Percentiles rank a stretch among this genome's conserved stretches.
These are phyloP conservation scores for Phlegmacium glaucopus DNA, from an alignment of 768 basidiomycete genomes.

Conservation along the genomic window DNA sequence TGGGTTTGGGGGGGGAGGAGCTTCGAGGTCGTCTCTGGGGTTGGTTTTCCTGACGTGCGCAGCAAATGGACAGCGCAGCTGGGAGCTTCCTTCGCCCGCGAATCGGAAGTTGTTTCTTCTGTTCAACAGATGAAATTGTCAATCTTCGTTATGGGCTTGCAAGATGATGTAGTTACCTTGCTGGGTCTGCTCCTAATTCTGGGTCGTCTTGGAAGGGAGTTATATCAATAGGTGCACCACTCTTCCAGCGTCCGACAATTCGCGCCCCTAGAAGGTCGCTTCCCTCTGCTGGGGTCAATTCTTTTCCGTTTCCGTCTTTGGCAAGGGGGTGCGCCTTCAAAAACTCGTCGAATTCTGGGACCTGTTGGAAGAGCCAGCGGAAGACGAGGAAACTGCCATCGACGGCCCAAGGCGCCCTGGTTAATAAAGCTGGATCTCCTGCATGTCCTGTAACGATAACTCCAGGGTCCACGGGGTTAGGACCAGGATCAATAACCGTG, in stretches of 20 bases:
- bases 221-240: constrained; percentile 46
- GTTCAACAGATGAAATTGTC: constrained; percentile 10
- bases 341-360: constrained; percentile 50
- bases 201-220: constrained; percentile 42
- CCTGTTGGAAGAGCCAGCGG: constrained; percentile 48
- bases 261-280: constrained; percentile 50
- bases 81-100: constrained; percentile 27
- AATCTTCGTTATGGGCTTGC: neutral
- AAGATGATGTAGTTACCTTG: constrained; percentile 22
- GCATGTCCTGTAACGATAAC: constrained; percentile 41
- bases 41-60: constrained; percentile 46
- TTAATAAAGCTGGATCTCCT: constrained; percentile 29
- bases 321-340: constrained; percentile 36
- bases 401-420: constrained; percentile 39
- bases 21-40: constrained; percentile 42
- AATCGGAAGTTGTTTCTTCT: constrained; percentile 45
- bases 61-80: constrained; percentile 44
- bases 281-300: constrained; percentile 34
- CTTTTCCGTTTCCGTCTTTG: constrained; percentile 23
- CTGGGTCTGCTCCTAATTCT: constrained; percentile 29
- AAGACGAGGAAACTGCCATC: constrained; percentile 53
- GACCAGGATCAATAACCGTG: constrained; percentile 32
- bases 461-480: constrained; percentile 37
- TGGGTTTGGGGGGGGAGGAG: constrained; percentile 6
- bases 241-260: constrained; percentile 55